Base-by-base conservation (phyloP, 2,329 filamentous ascomycete species). In the Tolypocladium album region DNA sequence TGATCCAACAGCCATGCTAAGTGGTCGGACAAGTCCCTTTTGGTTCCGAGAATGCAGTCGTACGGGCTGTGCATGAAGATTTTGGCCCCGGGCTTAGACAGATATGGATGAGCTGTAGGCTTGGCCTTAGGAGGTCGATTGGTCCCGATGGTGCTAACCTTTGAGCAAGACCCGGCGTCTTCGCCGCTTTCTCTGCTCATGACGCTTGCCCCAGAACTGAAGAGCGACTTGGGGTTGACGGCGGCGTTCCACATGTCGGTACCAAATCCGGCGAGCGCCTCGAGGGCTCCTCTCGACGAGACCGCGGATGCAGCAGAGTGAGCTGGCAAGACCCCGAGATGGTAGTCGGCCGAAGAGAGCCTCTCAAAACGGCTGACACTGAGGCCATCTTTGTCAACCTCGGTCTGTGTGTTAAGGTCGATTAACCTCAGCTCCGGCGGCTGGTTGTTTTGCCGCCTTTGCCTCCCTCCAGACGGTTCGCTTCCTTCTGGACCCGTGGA, bases 31-130 rank as follows among this genome's bases (percentile, higher is more conserved):
- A 96, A 79, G 68, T 96, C 92, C 65, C 94, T 82, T 70, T 92
- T 92, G 2, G 94, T 90, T 0, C 91, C 90, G 59, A 97, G 78
- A n/a, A 97, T 88, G 67, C 92, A 97, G 73, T 99, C 94, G 69
- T 95, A 99, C 0, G 94, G 94, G 67, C 92, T 97, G 68, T 96
- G 92, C 47, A 99, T 90, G 70, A 97, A 97, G 20, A 99, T 89
- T 68, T 97, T 81, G 66, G 81, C 72, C 1, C 83, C 81, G 57
- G 78, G 78, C 67, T 85, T 81, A 65, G 80, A 67, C 64, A 88
- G 71, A 66, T 78, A 79, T 59, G 82, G 74, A 69, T 87, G 80
- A 2, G 80, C 75, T 15, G 76, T 72, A 43, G 72, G 71, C 3
- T 68, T 63, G 8, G 68, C 60, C 47, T 66, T 50, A 56, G 20